A percentile compares a stretch with the other conserved stretches of the same genome.
These are phyloP conservation scores for Vanrija sp. DNA, from an alignment of 1,284 basidiomycete genomes.

Conservation along the genomic window DNA sequence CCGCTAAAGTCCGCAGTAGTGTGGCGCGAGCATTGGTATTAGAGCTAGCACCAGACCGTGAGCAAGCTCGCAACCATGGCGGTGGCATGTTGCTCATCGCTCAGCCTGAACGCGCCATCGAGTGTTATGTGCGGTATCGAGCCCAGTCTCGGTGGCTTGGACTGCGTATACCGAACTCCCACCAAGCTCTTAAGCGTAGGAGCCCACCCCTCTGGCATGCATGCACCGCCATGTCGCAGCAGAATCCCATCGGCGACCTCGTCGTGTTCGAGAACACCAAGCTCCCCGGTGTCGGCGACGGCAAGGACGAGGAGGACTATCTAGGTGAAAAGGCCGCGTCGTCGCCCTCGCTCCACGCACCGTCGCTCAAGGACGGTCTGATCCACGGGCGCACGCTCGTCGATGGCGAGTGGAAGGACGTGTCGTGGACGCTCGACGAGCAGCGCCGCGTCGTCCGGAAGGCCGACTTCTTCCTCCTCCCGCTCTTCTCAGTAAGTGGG, in stretches of 20 bases:
- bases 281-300: not conserved
- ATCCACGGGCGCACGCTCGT: not conserved
- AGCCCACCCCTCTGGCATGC: not conserved
- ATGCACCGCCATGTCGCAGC: not conserved
- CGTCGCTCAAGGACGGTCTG: too few species aligned
- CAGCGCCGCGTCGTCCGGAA: slow-evolving; percentile 5
- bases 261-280: slow-evolving; percentile 2
- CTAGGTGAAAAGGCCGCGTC: not conserved
- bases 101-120: too few species aligned
- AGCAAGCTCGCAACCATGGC: too few species aligned
- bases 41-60: too few species aligned
- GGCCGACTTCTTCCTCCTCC: slow-evolving; percentile 29
- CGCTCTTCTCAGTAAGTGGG: slow-evolving; percentile 18
- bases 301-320: not conserved
- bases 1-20: too few species aligned
- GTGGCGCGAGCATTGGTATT: too few species aligned
- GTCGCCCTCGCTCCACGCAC: too few species aligned
- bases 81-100: too few species aligned
- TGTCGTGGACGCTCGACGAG: slow-evolving; percentile 4
- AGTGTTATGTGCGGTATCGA: too few species aligned
- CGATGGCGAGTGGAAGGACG: not conserved
- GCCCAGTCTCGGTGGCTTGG: too few species aligned
- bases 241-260: not conserved
- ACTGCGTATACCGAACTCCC: too few species aligned
- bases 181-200: too few species aligned